Evolutionary conservation across 2,329 filamentous ascomycete species (phyloP).

Genomic region (Phaeophleospora eucalypticola): DNA sequence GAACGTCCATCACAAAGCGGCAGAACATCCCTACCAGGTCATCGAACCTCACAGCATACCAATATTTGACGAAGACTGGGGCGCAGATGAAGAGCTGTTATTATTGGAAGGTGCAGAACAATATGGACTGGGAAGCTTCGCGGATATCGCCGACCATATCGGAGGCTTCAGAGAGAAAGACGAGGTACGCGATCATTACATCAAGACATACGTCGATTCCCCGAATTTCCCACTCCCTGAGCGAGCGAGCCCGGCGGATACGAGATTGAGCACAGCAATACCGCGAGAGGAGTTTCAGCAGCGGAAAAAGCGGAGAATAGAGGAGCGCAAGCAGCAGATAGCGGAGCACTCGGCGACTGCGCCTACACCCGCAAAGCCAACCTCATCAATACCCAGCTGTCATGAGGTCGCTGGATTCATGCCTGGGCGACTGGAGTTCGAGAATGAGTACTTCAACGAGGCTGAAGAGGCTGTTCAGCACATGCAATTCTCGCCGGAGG

Average conservation of each 20-base stretch:
- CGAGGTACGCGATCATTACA: slow-evolving; percentile 92
- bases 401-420: slow-evolving; percentile 99
- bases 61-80: slow-evolving; percentile 93
- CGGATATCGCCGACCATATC: slow-evolving; percentile 96
- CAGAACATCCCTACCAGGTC: slow-evolving; percentile 82
- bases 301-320: slow-evolving; percentile 86
- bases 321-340: slow-evolving; percentile 80
- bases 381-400: slow-evolving; percentile 88
- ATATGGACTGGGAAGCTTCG: slow-evolving; percentile 95
- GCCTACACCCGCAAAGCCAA: slow-evolving; percentile 85
- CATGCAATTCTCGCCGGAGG: slow-evolving; percentile 96
- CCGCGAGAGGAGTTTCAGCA: slow-evolving; percentile 90
- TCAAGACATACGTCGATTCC: slow-evolving; percentile 80
- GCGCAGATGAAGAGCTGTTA: slow-evolving; percentile 92
- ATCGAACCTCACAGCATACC: slow-evolving; percentile 98
- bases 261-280: slow-evolving; percentile 70
- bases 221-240: slow-evolving; percentile 80
- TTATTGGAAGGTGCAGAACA: slow-evolving; percentile 91
- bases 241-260: slow-evolving; percentile 78
- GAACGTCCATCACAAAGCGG: slow-evolving; percentile 80
- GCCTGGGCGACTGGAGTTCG: slow-evolving; percentile 94
- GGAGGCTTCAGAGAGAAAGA: slow-evolving; percentile 92
- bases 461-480: slow-evolving; percentile 96
- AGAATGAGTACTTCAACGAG: slow-evolving; percentile 96
- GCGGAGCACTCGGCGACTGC: slow-evolving; percentile 79